Base-by-base conservation (phyloP, 179 eudicot genomes). In the Spinacia oleracea region DNA sequence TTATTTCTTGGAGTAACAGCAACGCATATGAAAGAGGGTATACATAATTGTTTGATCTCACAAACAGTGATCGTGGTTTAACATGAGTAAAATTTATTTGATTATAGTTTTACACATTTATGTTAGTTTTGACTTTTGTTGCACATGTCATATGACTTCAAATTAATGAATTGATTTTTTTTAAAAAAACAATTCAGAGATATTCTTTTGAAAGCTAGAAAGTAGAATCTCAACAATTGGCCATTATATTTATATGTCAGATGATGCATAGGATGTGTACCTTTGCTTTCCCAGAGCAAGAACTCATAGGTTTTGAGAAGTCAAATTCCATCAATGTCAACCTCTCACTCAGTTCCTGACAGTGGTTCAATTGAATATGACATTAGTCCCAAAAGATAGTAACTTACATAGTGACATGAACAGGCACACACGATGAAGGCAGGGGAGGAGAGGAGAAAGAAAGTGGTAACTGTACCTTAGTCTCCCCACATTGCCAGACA, bases 401-500 rank as follows among this genome's bases (percentile, higher is more conserved):
- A 40, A 65, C 45, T 29, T 11, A 45, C 14, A 68, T 38, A 50
- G 58, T n/a, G 14, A 23, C 25, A 27, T 6, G 66, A n/a, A 68
- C 32, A 70, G 23, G 55, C 15, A 70, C 60, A 50, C 5, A 27
- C 29, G 9, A 3, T 18, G 32, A 75, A 14, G n/a, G 35, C 11
- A 20, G 73, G 15, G n/a, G 67, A 42, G 43, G 23, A 45, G 21
- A 20, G 11, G 69, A 68, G 20, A 32, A 38, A 71, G 10, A 3
- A 43, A 78, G 65, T 77, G 2, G 43, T 21, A 27, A 35, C 23
- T 81, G 65, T 80, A 92, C 98, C 98, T 89, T 86, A 23, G 64
- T 87, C 77, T 88, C 87, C 76, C 97, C 98, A 67, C 91, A 90
- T 84, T 91, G 97, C 98, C 98, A 94, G 65, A 92, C 73, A 75